Evolutionary conservation across 2,329 filamentous ascomycete genomes (phyloP).

Genomic region (Phyllosticta capitalensis): DNA sequence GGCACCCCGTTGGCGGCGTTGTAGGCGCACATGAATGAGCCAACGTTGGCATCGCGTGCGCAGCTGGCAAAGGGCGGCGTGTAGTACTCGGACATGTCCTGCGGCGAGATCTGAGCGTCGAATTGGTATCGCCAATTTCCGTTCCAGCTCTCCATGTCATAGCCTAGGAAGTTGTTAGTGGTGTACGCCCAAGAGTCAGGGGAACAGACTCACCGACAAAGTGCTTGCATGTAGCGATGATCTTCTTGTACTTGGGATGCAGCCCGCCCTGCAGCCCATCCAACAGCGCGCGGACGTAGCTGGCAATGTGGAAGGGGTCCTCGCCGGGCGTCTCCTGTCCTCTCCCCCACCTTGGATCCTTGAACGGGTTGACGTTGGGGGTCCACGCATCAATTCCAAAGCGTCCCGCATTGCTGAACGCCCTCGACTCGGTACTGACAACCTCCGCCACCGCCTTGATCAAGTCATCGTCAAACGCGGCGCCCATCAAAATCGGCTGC

Average conservation of each 20-base stretch:
- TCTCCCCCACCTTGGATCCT: conserved; percentile 54
- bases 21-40: conserved; percentile 46
- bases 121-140: conserved; percentile 36
- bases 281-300: conserved; percentile 44
- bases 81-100: conserved; percentile 61
- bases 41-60: conserved; percentile 35
- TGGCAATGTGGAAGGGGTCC: conserved; percentile 41
- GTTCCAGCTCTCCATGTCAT: conserved; percentile 24
- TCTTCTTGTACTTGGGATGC: conserved; percentile 24
- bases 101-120: conserved; percentile 46
- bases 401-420: conserved; percentile 52
- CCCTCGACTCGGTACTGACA: conserved; percentile 52
- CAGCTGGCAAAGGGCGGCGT: conserved; percentile 52
- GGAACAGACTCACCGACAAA: conserved; percentile 26
- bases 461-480: conserved; percentile 55
- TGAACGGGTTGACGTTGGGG: conserved; percentile 58
- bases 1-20: conserved; percentile 59
- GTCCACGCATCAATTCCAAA: conserved; percentile 50
- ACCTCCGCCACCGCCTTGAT: conserved; percentile 48
- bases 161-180: conserved; percentile 4
- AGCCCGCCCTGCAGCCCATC: conserved; percentile 39
- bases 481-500: conserved; percentile 52
- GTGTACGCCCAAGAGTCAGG: background rate
- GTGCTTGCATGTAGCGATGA: conserved; percentile 41
- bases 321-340: conserved; percentile 52